Evolutionary conservation across 352 stramenopile species (phyloP), one percentile per base, ranked within the genome.

Genomic region (Discostella stelligera): DNA sequence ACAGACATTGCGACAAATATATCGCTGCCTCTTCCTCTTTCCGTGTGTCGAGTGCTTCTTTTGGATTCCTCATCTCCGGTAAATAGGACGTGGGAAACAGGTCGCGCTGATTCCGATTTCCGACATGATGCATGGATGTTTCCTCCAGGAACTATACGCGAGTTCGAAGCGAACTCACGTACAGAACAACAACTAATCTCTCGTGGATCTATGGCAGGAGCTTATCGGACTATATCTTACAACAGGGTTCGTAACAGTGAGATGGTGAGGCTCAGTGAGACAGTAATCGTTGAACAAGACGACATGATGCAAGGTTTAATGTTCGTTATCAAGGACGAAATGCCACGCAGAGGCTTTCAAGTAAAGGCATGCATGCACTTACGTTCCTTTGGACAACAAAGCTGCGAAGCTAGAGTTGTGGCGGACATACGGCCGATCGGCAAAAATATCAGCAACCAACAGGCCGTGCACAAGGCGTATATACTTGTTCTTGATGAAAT

Each of bases 401-500:
- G 64, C 16, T 91, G 87, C 55, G 77, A 87, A 58, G 80, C 76
- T 10, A 85, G 67, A 48, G 77, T 93, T 23, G 53, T 86, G 0
- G 71, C 74, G 44, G 85, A 91, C 39, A 82, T 93, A 54, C 68
- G 83, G 8, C 87, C 87, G 18, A 71, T 91, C 62, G 87, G 85
- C 7, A 93, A 93, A 71, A 88, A 93, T 55, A 83, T 93, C 66
- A 88, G 74, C 23, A 83, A 93, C 64, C 85, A 90, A 66, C 64
- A 71, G 21, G 87, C 85, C 61, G 85, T 93, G 7, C 83, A 93
- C 67, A 91, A 89, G 61, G 85, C 87, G 32, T 90, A 90, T 64
- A 37, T 88, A 27, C 69, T 91, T 30, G 85, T 93, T 52, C n/a
- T 91, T n/a, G 79, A 93, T 71, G 85, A 93, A 81, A 83, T 91